Evolutionary conservation across 2,329 filamentous ascomycete species (phyloP), one percentile per base, ranked within the genome.

Genomic region (Colletotrichum sp.): DNA sequence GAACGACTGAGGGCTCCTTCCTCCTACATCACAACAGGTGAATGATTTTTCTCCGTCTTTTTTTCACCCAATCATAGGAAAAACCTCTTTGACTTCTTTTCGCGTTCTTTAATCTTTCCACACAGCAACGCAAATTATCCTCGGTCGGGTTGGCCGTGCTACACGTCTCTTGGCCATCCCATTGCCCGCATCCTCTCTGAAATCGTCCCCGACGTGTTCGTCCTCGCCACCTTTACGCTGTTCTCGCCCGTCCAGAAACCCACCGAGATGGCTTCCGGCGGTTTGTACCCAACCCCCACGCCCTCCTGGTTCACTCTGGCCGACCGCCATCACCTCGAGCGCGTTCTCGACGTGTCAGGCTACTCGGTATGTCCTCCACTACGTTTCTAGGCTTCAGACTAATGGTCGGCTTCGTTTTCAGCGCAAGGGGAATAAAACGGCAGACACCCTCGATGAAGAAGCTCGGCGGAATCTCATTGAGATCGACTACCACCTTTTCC

Each of bases 401-500:
- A 7, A 30, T 12, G 15, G 10, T 34, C 34, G 21, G 43, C 18
- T 21, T 21, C 24, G 12, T 8, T 43, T 2, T n/a, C 36, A 75
- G 61, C 36, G 26, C 9, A 61, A 61, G 30, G 10, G 36, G 13
- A 43, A 21, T 9, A 16, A 21, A n/a, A 48, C 15, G 12, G 26
- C 30, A 28, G 57, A 60, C 26, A 57, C 16, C 2, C 18, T 52
- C 24, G 28, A 10, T 39, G 57, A 60, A 13, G 28, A 26, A 32
- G 32, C 36, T 18, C 9, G 28, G 18, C 66, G 30, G 9, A 43
- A 43, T 26, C 70, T 73, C n/a, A 26, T 26, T 26, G 39, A 74
- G 39, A 39, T 72, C 7, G 75, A 77, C 57, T 77, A 77, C 34
- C 66, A 59, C 21, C 61, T 67, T 13, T 77, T 64, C 21, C 75